A percentile compares a stretch with the other conserved stretches of the same genome.
These are phyloP conservation scores for Neopestalotiopsis rosae DNA, from an alignment of 2,329 filamentous ascomycete genomes.

Conservation along the genomic window DNA sequence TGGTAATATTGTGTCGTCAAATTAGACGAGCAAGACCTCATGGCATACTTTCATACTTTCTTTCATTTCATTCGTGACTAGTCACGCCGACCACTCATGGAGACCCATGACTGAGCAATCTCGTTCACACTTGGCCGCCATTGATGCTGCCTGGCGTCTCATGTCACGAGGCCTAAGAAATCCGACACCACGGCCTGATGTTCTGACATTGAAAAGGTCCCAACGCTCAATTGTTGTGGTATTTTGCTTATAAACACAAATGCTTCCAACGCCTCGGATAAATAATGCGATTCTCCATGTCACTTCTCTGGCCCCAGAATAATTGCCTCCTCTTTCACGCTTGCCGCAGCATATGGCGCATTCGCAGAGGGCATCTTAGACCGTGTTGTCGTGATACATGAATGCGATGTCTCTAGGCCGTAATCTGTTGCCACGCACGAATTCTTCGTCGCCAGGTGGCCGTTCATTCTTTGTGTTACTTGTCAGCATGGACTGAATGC, in stretches of 20 bases:
- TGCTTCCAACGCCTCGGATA: constrained; percentile 13
- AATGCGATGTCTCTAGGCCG: constrained; percentile 91
- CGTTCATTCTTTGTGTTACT: constrained; percentile 92
- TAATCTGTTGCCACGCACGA: constrained; percentile 79
- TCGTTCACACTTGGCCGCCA: no score
- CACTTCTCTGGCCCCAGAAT: neutral
- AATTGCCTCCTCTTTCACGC: constrained; percentile 26
- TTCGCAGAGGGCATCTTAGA: constrained; percentile 46
- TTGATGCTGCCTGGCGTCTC: no score
- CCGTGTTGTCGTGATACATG: constrained; percentile 88
- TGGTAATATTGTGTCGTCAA: no score
- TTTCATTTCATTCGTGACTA: no score
- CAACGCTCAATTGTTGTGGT: neutral
- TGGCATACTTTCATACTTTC: no score
- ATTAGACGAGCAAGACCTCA: no score
- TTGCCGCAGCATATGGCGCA: constrained; percentile 17
- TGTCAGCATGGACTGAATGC: constrained; percentile 96
- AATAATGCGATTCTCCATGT: constrained; percentile 13
- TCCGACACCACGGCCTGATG: no score
- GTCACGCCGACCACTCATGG: no score
- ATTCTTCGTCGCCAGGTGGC: constrained; percentile 87
- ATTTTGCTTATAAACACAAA: constrained; percentile 6
- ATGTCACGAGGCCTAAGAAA: no score
- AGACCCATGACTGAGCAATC: no score
- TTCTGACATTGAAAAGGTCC: neutral